phyloP scores from a whole-genome alignment of 2,329 filamentous ascomycete species.

The Helotiales sp. region DNA sequence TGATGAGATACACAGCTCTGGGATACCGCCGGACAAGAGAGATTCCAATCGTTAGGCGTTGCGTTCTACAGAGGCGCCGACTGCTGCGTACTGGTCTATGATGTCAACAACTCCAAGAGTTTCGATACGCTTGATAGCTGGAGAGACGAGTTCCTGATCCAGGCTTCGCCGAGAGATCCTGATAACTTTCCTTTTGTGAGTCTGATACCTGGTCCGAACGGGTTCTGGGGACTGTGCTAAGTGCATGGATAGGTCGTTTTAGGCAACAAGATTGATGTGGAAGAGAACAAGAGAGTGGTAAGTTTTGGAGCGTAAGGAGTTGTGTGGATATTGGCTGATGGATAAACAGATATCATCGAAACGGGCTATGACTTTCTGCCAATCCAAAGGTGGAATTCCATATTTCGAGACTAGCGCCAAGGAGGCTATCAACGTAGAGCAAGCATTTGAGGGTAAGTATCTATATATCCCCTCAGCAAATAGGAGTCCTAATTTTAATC shows the following conservation, averaged over 20 bases:
- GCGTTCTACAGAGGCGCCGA: conserved; percentile 97
- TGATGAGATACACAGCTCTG: conserved; percentile 72
- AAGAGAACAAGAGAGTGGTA: conserved; percentile 94
- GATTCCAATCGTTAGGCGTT: conserved; percentile 95
- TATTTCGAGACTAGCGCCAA: conserved; percentile 99
- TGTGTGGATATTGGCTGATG: conserved; percentile 32
- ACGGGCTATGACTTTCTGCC: conserved; percentile 95
- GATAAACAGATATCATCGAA: conserved; percentile 80
- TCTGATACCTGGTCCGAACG: conserved; percentile 45
- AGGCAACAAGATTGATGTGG: conserved; percentile 98
- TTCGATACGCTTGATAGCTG: conserved; percentile 98
- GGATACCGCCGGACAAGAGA: conserved; percentile 97
- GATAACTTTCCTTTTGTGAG: conserved; percentile 97
- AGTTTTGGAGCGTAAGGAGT: conserved; percentile 40
- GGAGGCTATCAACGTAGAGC: conserved; percentile 97
- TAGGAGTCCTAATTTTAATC: conserved; percentile 10
- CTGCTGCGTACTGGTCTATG: conserved; percentile 96
- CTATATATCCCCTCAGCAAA: not conserved
- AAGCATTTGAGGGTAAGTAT: conserved; percentile 67
- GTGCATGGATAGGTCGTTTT: conserved; percentile 73
- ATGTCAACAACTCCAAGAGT: conserved; percentile 99
- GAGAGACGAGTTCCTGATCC: conserved; percentile 97
- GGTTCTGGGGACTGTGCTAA: conserved; percentile 13
- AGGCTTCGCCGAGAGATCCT: conserved; percentile 93
- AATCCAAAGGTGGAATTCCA: conserved; percentile 94